These are phyloP conservation scores for Diaporthe australafricana DNA, from an alignment of 2,329 filamentous ascomycete species.

Conservation along the genomic window DNA sequence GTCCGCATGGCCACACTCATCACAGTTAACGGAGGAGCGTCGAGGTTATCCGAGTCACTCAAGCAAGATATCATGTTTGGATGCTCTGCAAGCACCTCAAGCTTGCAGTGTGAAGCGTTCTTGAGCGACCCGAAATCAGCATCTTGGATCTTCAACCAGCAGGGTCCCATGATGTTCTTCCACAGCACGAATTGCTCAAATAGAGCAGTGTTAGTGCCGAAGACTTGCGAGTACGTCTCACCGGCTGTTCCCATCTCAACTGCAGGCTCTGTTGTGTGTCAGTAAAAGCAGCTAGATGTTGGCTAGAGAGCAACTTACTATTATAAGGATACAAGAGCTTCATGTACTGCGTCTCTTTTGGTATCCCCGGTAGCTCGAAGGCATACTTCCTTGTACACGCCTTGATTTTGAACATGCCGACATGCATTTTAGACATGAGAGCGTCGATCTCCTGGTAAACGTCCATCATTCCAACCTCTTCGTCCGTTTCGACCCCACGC, in stretches of 20 bases:
- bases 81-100: conserved; percentile 85
- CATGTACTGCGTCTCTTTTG: conserved; percentile 89
- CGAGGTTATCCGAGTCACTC: conserved; percentile 82
- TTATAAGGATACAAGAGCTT: conserved; percentile 97
- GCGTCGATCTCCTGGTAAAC: conserved; percentile 91
- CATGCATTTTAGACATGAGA: conserved; percentile 88
- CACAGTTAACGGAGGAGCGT: conserved; percentile 89
- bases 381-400: conserved; percentile 91
- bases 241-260: conserved; percentile 79
- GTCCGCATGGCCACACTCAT: conserved; percentile 95
- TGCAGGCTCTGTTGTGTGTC: conserved; percentile 64
- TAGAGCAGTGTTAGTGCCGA: conserved; percentile 90
- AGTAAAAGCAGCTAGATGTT: conserved; percentile 32
- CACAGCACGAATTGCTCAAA: conserved; percentile 99
- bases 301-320: conserved; percentile 59
- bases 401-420: conserved; percentile 95
- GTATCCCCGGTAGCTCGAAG: conserved; percentile 89
- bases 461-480: conserved; percentile 87
- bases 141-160: conserved; percentile 92
- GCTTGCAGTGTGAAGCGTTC: conserved; percentile 96
- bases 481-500: conserved; percentile 75
- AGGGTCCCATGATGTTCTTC: conserved; percentile 99
- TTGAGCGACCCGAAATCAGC: conserved; percentile 86
- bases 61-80: conserved; percentile 80
- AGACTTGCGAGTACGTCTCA: conserved; percentile 93